Evolutionary conservation across 139 green algal genomes (phyloP).

Genomic region (Chlamydomonas asymmetrica): DNA sequence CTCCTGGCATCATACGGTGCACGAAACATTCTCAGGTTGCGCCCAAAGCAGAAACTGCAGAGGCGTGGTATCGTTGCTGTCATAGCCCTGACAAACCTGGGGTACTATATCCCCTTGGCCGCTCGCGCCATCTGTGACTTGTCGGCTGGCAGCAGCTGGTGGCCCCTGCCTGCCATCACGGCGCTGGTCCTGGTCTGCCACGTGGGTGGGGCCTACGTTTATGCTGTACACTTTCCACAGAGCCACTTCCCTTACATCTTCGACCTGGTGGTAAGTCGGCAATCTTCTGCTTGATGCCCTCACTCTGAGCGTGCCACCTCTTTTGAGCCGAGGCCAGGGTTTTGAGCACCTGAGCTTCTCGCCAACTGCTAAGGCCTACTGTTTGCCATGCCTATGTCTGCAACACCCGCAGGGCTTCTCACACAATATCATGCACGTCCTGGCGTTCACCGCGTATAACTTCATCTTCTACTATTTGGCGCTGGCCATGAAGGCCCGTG

Average conservation of each 20-base stretch:
- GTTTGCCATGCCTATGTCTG: no score
- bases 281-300: no score
- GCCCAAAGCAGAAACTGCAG: conserved; percentile 21
- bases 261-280: conserved; percentile 14
- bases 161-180: conserved; percentile 17
- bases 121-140: background rate
- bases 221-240: conserved; percentile 27
- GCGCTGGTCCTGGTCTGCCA: conserved; percentile 28
- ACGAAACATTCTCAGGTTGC: conserved; percentile 2
- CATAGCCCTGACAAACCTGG: conserved; percentile 22
- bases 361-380: no score
- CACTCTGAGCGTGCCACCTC: no score
- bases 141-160: background rate
- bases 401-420: conserved; percentile 19
- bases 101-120: conserved; percentile 21
- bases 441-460: conserved; percentile 29
- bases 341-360: no score
- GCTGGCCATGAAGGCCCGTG: no score
- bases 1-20: background rate
- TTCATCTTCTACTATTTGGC: conserved; percentile 25
- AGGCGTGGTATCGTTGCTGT: conserved; percentile 9
- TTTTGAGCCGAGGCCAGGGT: no score
- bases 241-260: conserved; percentile 14
- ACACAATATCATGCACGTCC: conserved; percentile 32
- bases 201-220: conserved; percentile 4